Evolutionary conservation across 228 moss, liverwort and hornwort species (phyloP), one percentile per base, ranked within the genome.

Genomic region (Sphagnum magellanicum): DNA sequence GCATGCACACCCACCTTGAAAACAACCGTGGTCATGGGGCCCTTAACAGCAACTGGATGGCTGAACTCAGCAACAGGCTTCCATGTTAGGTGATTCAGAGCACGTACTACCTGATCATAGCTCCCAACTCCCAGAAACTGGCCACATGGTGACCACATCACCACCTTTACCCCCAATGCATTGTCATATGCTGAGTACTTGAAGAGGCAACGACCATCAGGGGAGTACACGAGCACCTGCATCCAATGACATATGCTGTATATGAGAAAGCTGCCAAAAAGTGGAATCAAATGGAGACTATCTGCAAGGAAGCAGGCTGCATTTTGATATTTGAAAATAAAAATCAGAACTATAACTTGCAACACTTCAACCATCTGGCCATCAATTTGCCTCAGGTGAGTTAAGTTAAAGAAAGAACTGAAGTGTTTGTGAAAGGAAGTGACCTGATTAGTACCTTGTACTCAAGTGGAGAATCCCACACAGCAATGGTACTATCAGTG

Each of bases 381-480:
- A 32, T 32, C 32, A 32, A 32, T 32, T 32, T 32, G 32, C 32
- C 32, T 32, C 3, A 2, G 32, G 32, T 32, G 32, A 32, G 32
- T 32, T 32, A 32, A 32, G 32, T 32, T 32, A 32, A 32, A 32
- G 32, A 32, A 32, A 32, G 32, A 32, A 32, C 32, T 3, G 3
- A 32, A 32, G 32, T 32, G 32, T 32, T 32, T 32, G 32, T 32
- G 14, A 49, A 63, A 51, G 52, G 51, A 8, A 71, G 71, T 62
- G 62, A 70, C 13, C 13, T 49, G 65, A 16, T 53, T 70, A 60
- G 78, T 77, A 93, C 97, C 97, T 97, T 93, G 74, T 97, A 97
- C 63, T 97, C 97, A 69, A 97, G 89, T 78, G 93, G 85, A 6
- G 90, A 87, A 80, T 97, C 97, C 97, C 97, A 97, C 10, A 97